Base-by-base conservation (phyloP, 2,329 filamentous ascomycete species). In the Claviceps arundinis region DNA sequence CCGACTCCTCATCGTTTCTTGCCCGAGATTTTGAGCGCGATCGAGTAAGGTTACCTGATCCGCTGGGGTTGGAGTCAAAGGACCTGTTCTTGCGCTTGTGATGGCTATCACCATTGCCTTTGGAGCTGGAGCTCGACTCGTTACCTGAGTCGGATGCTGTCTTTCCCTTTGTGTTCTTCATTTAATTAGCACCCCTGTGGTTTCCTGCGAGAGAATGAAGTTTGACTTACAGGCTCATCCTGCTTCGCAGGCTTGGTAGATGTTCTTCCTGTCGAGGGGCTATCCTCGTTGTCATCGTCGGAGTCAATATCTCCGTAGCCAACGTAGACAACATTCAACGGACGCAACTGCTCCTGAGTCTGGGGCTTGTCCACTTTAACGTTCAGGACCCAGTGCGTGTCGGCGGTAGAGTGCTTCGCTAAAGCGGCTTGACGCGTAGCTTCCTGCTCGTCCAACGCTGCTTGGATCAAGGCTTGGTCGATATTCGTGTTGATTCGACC, bases 351-450 rank as follows among this genome's bases (percentile, higher is more conserved):
- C 57, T 60, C 60, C 19, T 56, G 53, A 24, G 64, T 60, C 50
- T 58, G 58, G 11, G 57, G 44, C 16, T 60, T 56, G 38, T 56
- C 51, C 48, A 59, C 56, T 16, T 60, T 58, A 50, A 80, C 74
- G 55, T 80, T 81, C 52, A 90, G 69, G 17, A 87, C 83, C 87
- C 87, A 91, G 63, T 83, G 82, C 17, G 84, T 84, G 64, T 90
- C 87, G 50, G 82, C 81, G 44, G 77, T 74, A 8, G 80, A 79
- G 55, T 81, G 79, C 59, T 76, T 77, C 55, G 82, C 78, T 13
- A 87, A 62, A 41, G 80, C 73, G 55, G 76, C 73, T 61, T 80
- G 75, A 8, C 80, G 76, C 60, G 81, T 84, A 49, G 75, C 74
- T 64, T 89, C 85, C 60, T 87, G 82, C 37, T 80, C 77, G 5